Base-by-base conservation (phyloP, 768 basidiomycete genomes). In the Boletus tylopilopsis region DNA sequence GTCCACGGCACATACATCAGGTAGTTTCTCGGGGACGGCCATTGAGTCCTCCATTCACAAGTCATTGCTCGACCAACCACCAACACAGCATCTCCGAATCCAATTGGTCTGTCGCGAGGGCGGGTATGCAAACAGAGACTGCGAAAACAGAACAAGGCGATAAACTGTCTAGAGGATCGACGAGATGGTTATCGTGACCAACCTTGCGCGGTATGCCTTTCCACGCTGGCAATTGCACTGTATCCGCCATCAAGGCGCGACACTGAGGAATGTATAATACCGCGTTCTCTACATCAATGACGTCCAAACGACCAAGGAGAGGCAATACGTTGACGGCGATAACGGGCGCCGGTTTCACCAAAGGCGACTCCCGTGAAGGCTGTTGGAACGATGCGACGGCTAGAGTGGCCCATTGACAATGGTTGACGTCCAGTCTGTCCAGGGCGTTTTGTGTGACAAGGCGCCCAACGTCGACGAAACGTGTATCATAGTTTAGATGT, bases 171-270 rank as follows among this genome's bases (percentile, higher is more conserved):
- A n/a, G n/a, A n/a, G n/a, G 25, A 10, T 27, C 25, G 25, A 10
- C 10, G 25, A 27, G 25, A 27, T n/a, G n/a, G n/a, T n/a, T n/a
- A n/a, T 39, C 19, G 18, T 16, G 13, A 62, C 59, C 4, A 43
- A 92, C 95, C 92, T 78, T 93, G 90, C 0, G 77, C 90, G 13
- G 94, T 81, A 72, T 99, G 96, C 51, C 88, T 93, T 71, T 99
- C 96, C 1, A 89, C 93, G 0, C 94, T 96, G 15, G 82, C 76
- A 15, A 72, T 68, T 39, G 76, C 84, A 22, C 96, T 94, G 61
- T 95, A 98, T 0, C 93, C 96, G 4, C 94, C 94, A 62, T 99
- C 96, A 66, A 93, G 97, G 67, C 98, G 61, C 76, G 78, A 69
- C 96, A 96, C 30, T 77, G 72, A 21, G 68, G 65, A 37, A 98